Evolutionary conservation across 306 rosid species (phyloP).

Genomic region (Cicer pinnatifidum): DNA sequence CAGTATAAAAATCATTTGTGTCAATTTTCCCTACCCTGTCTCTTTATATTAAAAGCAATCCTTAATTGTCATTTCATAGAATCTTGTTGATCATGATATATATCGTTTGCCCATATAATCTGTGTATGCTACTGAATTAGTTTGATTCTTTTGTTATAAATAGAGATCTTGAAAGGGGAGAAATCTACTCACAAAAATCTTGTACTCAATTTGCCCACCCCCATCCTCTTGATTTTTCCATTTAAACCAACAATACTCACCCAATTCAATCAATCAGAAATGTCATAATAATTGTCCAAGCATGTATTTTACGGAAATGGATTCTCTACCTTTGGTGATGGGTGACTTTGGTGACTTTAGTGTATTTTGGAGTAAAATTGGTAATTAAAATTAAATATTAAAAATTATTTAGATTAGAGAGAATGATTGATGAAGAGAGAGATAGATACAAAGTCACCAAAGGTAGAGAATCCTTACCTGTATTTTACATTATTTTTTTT

Average conservation of each 20-base stretch:
- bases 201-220: not conserved
- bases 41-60: not conserved
- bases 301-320: not conserved
- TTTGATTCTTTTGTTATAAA: not conserved
- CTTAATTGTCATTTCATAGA: not conserved
- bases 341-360: too few species aligned
- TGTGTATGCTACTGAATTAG: not conserved
- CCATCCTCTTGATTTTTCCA: not conserved
- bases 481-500: too few species aligned
- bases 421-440: too few species aligned
- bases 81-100: not conserved
- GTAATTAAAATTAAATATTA: too few species aligned
- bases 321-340: too few species aligned
- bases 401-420: too few species aligned
- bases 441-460: too few species aligned
- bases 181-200: not conserved
- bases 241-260: conserved; percentile 11
- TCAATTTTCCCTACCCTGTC: not conserved
- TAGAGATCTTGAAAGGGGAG: not conserved
- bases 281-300: conserved; percentile 10
- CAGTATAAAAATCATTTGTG: not conserved
- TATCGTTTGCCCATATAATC: not conserved
- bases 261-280: conserved; percentile 31
- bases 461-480: too few species aligned
- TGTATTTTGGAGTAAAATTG: too few species aligned